Percentiles rank a stretch among this genome's conserved stretches.
phyloP scores from a whole-genome alignment of 108 stramenopile genomes.

The Cyclostephanos invisitatus region DNA sequence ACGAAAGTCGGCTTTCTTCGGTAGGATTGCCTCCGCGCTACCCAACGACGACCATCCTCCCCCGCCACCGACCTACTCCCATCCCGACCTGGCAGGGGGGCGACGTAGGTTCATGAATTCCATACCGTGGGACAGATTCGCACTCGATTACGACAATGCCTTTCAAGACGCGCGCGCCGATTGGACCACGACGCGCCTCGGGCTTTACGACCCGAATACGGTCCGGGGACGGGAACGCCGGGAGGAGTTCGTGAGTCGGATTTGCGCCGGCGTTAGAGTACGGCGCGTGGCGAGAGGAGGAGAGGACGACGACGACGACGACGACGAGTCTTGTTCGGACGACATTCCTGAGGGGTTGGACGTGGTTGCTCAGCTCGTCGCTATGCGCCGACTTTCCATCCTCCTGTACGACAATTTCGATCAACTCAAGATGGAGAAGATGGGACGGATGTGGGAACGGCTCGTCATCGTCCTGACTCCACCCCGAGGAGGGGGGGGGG shows the following conservation, averaged over 20 bases:
- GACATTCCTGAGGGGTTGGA: slow-evolving; percentile 48
- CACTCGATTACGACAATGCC: slow-evolving; percentile 30
- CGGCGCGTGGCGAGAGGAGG: background rate
- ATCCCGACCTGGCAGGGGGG: slow-evolving; percentile 22
- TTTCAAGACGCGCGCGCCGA: slow-evolving; percentile 37
- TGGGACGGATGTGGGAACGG: slow-evolving; percentile 80
- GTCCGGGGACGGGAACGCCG: slow-evolving; percentile 37
- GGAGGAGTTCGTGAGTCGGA: slow-evolving; percentile 35
- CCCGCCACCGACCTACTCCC: slow-evolving; percentile 18
- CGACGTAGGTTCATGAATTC: slow-evolving; percentile 28
- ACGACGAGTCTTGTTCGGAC: background rate
- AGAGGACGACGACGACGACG: slow-evolving; percentile 28
- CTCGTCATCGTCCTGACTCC: slow-evolving; percentile 61
- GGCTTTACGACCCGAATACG: slow-evolving; percentile 32
- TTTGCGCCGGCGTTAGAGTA: slow-evolving; percentile 35
- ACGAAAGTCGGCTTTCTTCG: slow-evolving; percentile 15
- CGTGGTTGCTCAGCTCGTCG: slow-evolving; percentile 63
- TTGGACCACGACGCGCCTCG: slow-evolving; percentile 20
- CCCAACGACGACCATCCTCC: background rate
- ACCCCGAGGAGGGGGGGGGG: slow-evolving; percentile 16
- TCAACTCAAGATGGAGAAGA: slow-evolving; percentile 66
- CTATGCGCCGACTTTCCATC: slow-evolving; percentile 77
- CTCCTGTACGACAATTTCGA: slow-evolving; percentile 82
- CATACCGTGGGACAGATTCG: slow-evolving; percentile 38
- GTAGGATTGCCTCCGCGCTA: background rate